Conservation (phyloP, 2,329 filamentous ascomycete species). For the Penicillium occitanis region DNA sequence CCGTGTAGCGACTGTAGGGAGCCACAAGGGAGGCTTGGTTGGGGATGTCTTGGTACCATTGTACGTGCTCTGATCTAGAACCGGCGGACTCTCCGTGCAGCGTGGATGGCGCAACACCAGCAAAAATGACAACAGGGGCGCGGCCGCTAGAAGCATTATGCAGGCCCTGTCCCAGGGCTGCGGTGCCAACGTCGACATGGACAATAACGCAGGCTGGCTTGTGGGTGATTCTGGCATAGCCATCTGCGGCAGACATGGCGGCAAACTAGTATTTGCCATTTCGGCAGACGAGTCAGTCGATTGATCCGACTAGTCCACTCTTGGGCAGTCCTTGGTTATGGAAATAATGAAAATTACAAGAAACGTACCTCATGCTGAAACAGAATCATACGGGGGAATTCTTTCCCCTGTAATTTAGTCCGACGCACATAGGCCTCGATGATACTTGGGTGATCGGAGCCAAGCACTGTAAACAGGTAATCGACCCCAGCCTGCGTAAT, state of each 20-base stretch:
- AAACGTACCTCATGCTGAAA: conserved; percentile 24
- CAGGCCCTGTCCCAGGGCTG: conserved; percentile 71
- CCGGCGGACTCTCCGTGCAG: conserved; percentile 71
- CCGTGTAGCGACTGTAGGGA: conserved; percentile 80
- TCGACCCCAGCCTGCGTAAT: conserved; percentile 21
- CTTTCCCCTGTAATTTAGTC: conserved; percentile 20
- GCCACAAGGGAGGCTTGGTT: conserved; percentile 74
- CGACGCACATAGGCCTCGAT: conserved; percentile 25
- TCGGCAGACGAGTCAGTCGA: background rate
- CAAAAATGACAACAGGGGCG: conserved; percentile 72
- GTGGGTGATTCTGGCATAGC: conserved; percentile 24
- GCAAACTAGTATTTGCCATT: conserved; percentile 21
- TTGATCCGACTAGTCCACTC: background rate
- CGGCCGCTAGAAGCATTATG: conserved; percentile 73
- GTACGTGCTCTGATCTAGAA: conserved; percentile 73
- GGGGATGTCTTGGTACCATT: conserved; percentile 78
- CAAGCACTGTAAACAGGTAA: conserved; percentile 24
- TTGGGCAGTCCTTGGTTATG: background rate
- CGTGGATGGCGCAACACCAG: conserved; percentile 71
- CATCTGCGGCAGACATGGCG: conserved; percentile 25
- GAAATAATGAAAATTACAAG: background rate
- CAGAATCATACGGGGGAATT: conserved; percentile 24
- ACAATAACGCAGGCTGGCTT: conserved; percentile 61
- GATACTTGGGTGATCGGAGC: conserved; percentile 25
- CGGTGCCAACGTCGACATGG: conserved; percentile 76